phyloP scores from a whole-genome alignment of 2,329 filamentous ascomycete species.

The Colletotrichum sp. region DNA sequence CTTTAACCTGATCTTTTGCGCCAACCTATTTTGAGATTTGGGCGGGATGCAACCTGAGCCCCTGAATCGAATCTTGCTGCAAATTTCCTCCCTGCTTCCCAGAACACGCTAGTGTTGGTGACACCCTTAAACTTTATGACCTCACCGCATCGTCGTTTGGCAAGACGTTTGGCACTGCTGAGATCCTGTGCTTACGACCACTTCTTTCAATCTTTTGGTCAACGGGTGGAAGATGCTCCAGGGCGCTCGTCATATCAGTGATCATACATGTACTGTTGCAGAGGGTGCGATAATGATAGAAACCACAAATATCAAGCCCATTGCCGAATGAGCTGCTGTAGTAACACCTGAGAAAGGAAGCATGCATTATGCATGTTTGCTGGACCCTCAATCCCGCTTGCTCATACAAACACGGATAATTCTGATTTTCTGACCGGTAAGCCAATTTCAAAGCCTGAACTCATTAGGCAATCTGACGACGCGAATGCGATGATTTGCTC shows the following conservation, averaged over 20 bases:
- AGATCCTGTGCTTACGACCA: background rate
- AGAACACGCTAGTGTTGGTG: background rate
- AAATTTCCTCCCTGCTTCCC: background rate
- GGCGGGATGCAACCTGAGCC: too few relatives aligned
- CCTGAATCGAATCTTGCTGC: background rate
- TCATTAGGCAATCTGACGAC: background rate
- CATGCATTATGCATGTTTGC: background rate
- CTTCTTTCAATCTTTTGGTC: background rate
- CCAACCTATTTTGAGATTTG: too few relatives aligned
- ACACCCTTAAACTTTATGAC: background rate
- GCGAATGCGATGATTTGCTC: background rate
- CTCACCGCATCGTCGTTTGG: background rate
- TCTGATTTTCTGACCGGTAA: background rate
- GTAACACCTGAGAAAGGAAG: background rate
- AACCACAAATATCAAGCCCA: background rate
- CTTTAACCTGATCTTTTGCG: rapidly evolving
- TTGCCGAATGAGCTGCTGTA: background rate
- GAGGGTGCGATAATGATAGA: background rate
- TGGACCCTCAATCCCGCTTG: background rate
- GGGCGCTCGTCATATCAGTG: background rate
- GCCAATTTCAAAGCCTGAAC: background rate
- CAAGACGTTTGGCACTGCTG: background rate
- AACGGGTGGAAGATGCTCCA: background rate
- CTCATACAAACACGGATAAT: background rate
- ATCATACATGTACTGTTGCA: background rate